Conservation (phyloP, 768 basidiomycete genomes). For the Amanita fuliginea region DNA sequence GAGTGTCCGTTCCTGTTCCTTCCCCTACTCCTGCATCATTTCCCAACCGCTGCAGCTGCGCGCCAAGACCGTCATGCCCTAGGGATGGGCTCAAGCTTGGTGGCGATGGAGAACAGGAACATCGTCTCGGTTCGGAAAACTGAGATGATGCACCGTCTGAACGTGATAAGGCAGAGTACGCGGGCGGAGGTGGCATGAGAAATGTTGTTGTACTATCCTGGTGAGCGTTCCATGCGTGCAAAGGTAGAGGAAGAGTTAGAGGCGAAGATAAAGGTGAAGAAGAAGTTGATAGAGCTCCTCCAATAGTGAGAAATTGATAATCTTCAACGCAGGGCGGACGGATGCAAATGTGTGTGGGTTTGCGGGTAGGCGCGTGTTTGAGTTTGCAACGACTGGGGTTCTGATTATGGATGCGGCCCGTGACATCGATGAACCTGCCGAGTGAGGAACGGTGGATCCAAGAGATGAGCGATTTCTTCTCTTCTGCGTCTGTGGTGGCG, state of each 20-base stretch:
- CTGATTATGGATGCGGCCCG: background rate
- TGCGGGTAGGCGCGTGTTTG: background rate
- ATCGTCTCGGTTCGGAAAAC: no score
- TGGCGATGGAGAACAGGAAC: no score
- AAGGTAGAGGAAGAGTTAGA: background rate
- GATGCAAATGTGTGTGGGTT: background rate
- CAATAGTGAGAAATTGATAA: background rate
- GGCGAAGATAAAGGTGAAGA: background rate
- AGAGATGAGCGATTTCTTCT: conserved; percentile 1
- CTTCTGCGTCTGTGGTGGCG: background rate
- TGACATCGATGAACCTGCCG: conserved; percentile 3
- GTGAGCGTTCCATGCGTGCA: background rate
- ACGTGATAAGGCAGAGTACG: background rate
- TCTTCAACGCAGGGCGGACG: background rate
- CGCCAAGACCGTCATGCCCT: no score
- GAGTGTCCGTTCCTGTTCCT: no score
- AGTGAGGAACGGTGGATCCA: conserved; percentile 3
- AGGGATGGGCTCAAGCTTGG: no score
- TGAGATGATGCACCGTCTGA: no score
- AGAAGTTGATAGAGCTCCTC: background rate
- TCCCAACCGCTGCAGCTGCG: no score
- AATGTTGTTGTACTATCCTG: background rate
- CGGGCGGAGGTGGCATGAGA: background rate
- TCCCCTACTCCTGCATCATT: no score
- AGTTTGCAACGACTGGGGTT: background rate